Evolutionary conservation across 345 rosid genomes (phyloP).

Genomic region (Gossypium rotundifolium): DNA sequence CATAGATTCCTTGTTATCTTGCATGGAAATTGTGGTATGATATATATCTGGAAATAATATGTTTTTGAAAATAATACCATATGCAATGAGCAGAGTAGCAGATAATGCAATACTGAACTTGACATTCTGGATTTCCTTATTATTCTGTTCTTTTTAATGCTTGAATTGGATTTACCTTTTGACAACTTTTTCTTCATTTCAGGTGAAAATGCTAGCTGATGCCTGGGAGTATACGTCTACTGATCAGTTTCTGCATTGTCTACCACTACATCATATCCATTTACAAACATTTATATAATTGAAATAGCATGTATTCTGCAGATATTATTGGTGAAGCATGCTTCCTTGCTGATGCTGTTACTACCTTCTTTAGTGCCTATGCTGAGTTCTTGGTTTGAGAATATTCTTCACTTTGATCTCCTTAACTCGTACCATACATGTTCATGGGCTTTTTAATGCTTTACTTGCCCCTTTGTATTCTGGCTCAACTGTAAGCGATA

Average conservation of each 20-base stretch:
- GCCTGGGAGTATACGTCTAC: slow-evolving; percentile 88
- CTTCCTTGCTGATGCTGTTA: slow-evolving; percentile 11
- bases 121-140: slow-evolving; percentile 7
- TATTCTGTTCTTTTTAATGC: neutral
- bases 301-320: neutral
- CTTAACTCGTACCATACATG: slow-evolving; percentile 60
- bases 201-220: slow-evolving; percentile 78
- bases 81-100: neutral
- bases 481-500: slow-evolving; percentile 57
- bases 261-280: slow-evolving; percentile 95
- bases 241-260: slow-evolving; percentile 84
- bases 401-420: slow-evolving; percentile 27
- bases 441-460: slow-evolving; percentile 93
- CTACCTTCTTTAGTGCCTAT: slow-evolving; percentile 7
- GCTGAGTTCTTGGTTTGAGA: neutral
- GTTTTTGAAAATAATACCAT: slow-evolving; percentile 1
- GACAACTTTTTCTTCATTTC: slow-evolving; percentile 11
- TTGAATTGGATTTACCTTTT: slow-evolving; percentile 14
- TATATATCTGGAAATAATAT: neutral
- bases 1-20: neutral
- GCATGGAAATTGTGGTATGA: neutral
- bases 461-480: slow-evolving; percentile 85
- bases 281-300: neutral
- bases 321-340: slow-evolving; percentile 1
- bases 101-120: neutral